phyloP scores from a whole-genome alignment of 495 filamentous ascomycete genomes.

The Tuber magnatum region DNA sequence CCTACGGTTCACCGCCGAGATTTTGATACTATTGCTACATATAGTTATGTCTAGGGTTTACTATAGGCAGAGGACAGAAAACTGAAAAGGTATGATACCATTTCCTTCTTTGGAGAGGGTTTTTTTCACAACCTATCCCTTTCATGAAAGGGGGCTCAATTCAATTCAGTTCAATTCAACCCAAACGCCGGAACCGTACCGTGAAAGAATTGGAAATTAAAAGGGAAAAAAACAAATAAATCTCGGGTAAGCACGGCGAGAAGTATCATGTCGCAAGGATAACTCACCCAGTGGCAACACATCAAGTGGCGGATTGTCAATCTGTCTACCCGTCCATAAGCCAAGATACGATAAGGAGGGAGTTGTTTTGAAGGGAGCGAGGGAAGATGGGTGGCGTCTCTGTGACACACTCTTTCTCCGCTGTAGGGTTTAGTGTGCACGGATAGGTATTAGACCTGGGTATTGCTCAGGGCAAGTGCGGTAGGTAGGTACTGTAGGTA shows the following conservation, averaged over 20 bases:
- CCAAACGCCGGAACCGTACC: background rate
- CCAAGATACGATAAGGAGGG: background rate
- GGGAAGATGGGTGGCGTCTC: background rate
- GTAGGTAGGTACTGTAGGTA: background rate
- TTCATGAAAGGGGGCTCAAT: background rate
- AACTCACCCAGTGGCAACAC: background rate
- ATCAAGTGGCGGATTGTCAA: background rate
- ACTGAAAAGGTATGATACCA: background rate
- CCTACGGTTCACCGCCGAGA: background rate
- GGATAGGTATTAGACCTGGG: background rate
- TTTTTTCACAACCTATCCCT: background rate
- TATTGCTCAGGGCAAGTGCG: background rate
- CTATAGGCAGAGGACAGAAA: too few species aligned
- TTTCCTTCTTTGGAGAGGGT: background rate
- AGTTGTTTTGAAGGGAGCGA: background rate
- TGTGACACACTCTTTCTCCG: background rate
- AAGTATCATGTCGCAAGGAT: constrained; percentile 5
- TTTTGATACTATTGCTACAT: too few species aligned
- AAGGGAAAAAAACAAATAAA: background rate
- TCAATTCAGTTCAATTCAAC: background rate
- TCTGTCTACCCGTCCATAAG: background rate
- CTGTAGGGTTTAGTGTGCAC: background rate
- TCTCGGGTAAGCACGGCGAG: background rate
- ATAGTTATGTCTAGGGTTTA: too few species aligned
- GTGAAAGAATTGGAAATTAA: background rate